Conservation (phyloP, 176 grass and related monocot genomes). For the Triticum urartu region DNA sequence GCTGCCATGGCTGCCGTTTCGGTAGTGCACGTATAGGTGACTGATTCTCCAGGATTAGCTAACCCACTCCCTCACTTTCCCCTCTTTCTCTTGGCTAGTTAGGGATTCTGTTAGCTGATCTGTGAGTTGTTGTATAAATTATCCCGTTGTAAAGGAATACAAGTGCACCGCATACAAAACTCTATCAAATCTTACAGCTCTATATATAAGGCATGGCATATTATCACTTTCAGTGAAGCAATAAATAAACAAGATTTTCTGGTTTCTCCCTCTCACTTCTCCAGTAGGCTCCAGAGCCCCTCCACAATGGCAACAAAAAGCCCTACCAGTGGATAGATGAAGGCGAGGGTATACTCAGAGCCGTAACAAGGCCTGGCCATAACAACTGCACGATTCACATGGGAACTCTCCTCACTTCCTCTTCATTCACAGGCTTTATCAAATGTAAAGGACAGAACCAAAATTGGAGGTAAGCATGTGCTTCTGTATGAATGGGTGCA, state of each 20-base stretch:
- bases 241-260: background rate
- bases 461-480: background rate
- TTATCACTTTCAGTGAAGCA: background rate
- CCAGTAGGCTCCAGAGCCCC: background rate
- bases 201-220: background rate
- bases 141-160: too few relatives aligned
- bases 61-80: too few relatives aligned
- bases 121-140: too few relatives aligned
- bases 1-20: too few relatives aligned
- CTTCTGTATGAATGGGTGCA: background rate
- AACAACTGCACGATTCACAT: slow-evolving; percentile 9
- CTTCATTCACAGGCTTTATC: background rate
- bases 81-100: too few relatives aligned
- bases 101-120: too few relatives aligned
- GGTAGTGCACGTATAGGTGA: too few relatives aligned
- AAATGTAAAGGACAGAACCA: background rate
- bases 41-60: too few relatives aligned
- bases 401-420: background rate
- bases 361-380: background rate
- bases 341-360: background rate
- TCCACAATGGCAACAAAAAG: background rate
- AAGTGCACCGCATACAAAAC: too few relatives aligned
- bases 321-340: background rate
- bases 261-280: background rate
- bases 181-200: too few relatives aligned